Percentiles rank a stretch among this genome's conserved stretches.
Evolutionary conservation across 1,284 basidiomycete genomes (phyloP).

Genomic region (Chalciporus sp.): DNA sequence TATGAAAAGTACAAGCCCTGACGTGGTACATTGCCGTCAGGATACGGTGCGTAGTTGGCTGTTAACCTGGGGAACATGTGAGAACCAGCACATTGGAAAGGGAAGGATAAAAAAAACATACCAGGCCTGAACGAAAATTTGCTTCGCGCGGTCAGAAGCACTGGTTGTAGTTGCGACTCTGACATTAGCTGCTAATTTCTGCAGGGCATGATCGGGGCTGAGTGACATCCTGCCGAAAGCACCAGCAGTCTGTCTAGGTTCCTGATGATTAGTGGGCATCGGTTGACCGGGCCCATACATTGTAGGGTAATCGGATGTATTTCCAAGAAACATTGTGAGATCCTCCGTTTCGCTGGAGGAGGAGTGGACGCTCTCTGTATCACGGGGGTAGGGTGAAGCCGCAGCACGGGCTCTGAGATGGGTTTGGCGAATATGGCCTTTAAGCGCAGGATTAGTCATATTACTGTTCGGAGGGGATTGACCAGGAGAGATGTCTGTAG

Average conservation of each 20-base stretch:
- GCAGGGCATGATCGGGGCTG: conserved; percentile 73
- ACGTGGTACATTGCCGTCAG: conserved; percentile 86
- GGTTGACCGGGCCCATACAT: conserved; percentile 55
- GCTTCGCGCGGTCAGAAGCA: conserved; percentile 84
- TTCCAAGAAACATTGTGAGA: conserved; percentile 71
- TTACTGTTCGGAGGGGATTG: conserved; percentile 74
- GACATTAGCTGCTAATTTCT: conserved; percentile 84
- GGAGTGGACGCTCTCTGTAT: conserved; percentile 81
- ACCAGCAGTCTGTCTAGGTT: conserved; percentile 64
- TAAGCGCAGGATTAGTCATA: conserved; percentile 68
- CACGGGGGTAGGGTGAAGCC: conserved; percentile 80
- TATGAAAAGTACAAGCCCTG: conserved; percentile 92
- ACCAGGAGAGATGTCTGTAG: conserved; percentile 48
- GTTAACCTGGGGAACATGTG: conserved; percentile 60
- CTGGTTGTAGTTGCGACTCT: conserved; percentile 86
- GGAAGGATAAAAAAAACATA: conserved; percentile 39
- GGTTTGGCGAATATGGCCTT: conserved; percentile 69
- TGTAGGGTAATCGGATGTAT: conserved; percentile 59
- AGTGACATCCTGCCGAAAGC: conserved; percentile 76
- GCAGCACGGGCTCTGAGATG: conserved; percentile 77
- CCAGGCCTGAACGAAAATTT: conserved; percentile 90
- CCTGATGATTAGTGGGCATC: conserved; percentile 55
- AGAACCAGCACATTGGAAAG: conserved; percentile 16
- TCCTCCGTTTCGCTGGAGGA: conserved; percentile 85
- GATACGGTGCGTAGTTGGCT: conserved; percentile 87